Evolutionary conservation across 345 rosid genomes (phyloP).

Genomic region (Camelina sativa): DNA sequence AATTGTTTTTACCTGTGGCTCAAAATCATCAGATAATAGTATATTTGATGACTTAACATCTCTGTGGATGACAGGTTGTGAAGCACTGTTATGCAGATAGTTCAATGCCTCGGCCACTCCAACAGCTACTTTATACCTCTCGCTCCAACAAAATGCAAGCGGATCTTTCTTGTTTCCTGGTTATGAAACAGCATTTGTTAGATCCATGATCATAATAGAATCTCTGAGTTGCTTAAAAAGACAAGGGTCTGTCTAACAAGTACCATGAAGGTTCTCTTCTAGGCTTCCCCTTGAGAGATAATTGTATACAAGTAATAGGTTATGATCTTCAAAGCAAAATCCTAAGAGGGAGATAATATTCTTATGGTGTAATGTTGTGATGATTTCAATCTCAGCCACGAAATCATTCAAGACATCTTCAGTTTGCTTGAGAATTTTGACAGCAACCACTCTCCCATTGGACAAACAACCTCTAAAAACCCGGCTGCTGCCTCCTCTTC

Average conservation of each 20-base stretch:
- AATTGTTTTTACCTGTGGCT: slow-evolving; percentile 76
- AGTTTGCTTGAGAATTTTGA: slow-evolving; percentile 84
- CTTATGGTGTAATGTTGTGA: slow-evolving; percentile 75
- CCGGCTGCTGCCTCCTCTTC: slow-evolving; percentile 91
- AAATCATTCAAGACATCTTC: slow-evolving; percentile 74
- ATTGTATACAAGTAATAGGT: slow-evolving; percentile 80
- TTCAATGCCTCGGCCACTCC: slow-evolving; percentile 92
- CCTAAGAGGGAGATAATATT: slow-evolving; percentile 83
- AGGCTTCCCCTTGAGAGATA: slow-evolving; percentile 91
- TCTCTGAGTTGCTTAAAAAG: slow-evolving; percentile 7
- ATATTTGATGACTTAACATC: slow-evolving; percentile 98
- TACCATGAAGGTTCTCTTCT: slow-evolving; percentile 95
- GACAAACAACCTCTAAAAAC: slow-evolving; percentile 84
- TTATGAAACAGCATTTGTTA: slow-evolving; percentile 23
- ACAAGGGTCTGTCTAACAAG: background rate
- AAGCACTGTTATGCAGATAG: slow-evolving; percentile 71
- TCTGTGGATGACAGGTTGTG: slow-evolving; percentile 76
- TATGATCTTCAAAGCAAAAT: slow-evolving; percentile 75
- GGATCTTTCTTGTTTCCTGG: slow-evolving; percentile 69
- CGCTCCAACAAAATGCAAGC: slow-evolving; percentile 69
- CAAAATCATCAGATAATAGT: slow-evolving; percentile 81
- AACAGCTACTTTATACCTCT: slow-evolving; percentile 83
- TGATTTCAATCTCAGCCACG: slow-evolving; percentile 75
- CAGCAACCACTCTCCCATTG: slow-evolving; percentile 86
- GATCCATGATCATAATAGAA: slow-evolving; percentile 12